Conservation (phyloP, 139 green algal species). For the Mychonastes homosphaera region DNA sequence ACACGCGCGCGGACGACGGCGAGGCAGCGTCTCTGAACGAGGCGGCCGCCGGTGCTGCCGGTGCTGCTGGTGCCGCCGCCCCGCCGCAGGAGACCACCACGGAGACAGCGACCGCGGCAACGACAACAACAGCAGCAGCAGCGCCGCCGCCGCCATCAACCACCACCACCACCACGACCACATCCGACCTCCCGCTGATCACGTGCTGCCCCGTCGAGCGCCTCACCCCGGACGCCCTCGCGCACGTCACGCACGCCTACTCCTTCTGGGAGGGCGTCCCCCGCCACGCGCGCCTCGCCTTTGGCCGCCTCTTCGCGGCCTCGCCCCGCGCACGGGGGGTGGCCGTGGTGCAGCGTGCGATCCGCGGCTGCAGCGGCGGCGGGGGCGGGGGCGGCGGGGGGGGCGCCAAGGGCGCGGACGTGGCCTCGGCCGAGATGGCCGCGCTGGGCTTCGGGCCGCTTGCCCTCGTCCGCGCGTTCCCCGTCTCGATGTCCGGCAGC, state of each 20-base stretch:
- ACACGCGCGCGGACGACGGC: neutral
- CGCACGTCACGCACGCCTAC: slow-evolving; percentile 76
- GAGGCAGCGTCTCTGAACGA: neutral
- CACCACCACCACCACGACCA: no score
- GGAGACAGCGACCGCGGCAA: no score
- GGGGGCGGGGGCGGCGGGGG: no score
- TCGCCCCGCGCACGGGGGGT: slow-evolving; percentile 37
- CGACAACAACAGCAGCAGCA: no score
- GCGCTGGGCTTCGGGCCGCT: slow-evolving; percentile 65
- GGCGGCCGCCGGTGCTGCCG: no score
- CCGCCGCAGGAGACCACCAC: no score
- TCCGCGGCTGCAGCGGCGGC: no score
- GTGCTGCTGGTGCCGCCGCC: no score
- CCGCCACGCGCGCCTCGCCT: slow-evolving; percentile 44
- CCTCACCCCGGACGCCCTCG: slow-evolving; percentile 45
- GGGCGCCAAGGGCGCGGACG: slow-evolving; percentile 17
- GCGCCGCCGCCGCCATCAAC: no score
- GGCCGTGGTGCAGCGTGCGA: slow-evolving; percentile 72
- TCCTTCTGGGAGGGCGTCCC: slow-evolving; percentile 92
- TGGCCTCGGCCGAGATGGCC: slow-evolving; percentile 53
- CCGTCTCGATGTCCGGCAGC: slow-evolving; percentile 78
- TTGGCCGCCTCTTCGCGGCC: slow-evolving; percentile 64
- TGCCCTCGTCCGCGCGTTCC: slow-evolving; percentile 54
- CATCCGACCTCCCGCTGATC: no score
- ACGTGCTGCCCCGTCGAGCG: no score